These are phyloP conservation scores for Spatholobus suberectus DNA, from an alignment of 306 rosid species.

Conservation along the genomic window DNA sequence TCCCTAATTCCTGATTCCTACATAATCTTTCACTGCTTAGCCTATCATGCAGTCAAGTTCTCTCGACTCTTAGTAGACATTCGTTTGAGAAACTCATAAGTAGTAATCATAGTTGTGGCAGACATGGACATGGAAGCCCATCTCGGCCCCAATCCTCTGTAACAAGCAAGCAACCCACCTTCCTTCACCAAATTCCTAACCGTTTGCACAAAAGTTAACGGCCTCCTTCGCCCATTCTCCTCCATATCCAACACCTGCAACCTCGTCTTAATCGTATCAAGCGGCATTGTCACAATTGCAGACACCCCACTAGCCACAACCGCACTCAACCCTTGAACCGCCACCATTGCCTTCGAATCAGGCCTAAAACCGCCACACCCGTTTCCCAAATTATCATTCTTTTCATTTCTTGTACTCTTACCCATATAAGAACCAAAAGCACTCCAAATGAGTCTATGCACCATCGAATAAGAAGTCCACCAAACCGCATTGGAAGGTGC, in stretches of 20 bases:
- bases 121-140: conserved; percentile 99
- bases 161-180: conserved; percentile 89
- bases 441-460: conserved; percentile 77
- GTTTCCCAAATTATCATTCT: neutral
- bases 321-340: conserved; percentile 87
- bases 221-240: conserved; percentile 77
- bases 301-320: conserved; percentile 92
- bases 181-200: conserved; percentile 76
- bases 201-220: conserved; percentile 70
- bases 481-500: conserved; percentile 98
- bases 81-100: conserved; percentile 90
- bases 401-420: conserved; percentile 46
- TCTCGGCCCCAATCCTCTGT: conserved; percentile 94
- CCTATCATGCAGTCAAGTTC: conserved; percentile 28
- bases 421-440: conserved; percentile 64
- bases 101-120: conserved; percentile 93
- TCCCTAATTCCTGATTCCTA: conserved; percentile 9
- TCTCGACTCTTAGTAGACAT: conserved; percentile 77
- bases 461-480: conserved; percentile 97
- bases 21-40: neutral
- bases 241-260: conserved; percentile 90
- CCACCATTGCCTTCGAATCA: conserved; percentile 66
- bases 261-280: conserved; percentile 90
- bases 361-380: conserved; percentile 58
- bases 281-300: conserved; percentile 88